Base-by-base conservation (phyloP, 768 basidiomycete species). In the Vararia minispora region DNA sequence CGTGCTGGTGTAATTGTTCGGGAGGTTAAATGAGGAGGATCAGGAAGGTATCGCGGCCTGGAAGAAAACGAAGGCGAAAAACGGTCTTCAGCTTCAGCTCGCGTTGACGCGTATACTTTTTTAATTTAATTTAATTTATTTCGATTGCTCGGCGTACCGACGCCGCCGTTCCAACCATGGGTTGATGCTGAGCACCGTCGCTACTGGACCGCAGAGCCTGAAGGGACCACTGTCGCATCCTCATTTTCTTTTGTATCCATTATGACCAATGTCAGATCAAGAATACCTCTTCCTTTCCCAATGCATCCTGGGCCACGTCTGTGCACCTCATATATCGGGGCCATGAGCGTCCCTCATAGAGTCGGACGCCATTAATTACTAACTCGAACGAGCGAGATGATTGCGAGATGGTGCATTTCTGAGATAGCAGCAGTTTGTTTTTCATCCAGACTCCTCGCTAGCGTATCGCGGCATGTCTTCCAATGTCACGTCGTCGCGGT, bases 1-100 rank as follows among this genome's bases (percentile, higher is more conserved):
- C 69, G 65, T 41, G 72, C 65, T 23, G 60, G 68, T 22, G 70
- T 81, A 7, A 56, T 62, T 37, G 62, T 77, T n/a, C 54, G 57
- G 21, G 72, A 69, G 43, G 53, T 76, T n/a, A 14, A 68, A 58
- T 54, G 46, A 47, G 11, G 56, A 64, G 20, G 62, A 76, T 12
- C 71, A 80, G 37, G 53, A 66, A 32, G 69, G 73, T 27, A 68
- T 81, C 25, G 43, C 49, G 24, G 67, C 69, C 14, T 84, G 78
- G 80, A 71, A 69, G 51, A 58, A 57, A 27, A 52, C 53, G 33
- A 65, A 70, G n/a, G n/a, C n/a, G n/a, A n/a, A n/a, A n/a, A n/a
- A n/a, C n/a, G n/a, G n/a, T n/a, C 36, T 63, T 61, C 28, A 76
- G 79, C 3, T 72, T 23, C 79, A 82, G 57, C 65, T 83, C 28